Evolutionary conservation across 352 stramenopile species (phyloP), one percentile per base, ranked within the genome.

Genomic region (Globisporangium rhizosaccharum): DNA sequence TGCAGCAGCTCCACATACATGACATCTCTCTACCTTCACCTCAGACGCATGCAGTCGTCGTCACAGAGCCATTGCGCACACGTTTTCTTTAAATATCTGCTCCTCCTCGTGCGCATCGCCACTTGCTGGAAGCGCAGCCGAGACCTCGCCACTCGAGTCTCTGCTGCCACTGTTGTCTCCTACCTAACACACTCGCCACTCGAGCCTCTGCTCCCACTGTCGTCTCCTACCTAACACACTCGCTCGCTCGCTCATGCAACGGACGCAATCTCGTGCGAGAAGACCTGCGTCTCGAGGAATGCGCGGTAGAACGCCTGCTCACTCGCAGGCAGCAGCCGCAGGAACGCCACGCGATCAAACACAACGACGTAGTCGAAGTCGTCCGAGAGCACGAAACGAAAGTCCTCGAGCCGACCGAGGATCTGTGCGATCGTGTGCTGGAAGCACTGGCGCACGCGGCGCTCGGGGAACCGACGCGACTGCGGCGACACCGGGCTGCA

Each of bases 341-440:
- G 56, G 63, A 90, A 94, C 6, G 73, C 77, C 12, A 87, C 67
- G 30, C 77, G 82, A 56, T 94, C 85, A 61, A 94, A 94, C 48
- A 94, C 85, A 42, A 94, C 85, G 28, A 91, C 82, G 51, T 82
- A 90, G 68, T 94, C 85, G 54, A 92, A 91, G 62, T 94, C 85
- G 60, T 94, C 85, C 50, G 85, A 91, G 26, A 94, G 67, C 59
- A 92, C 82, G 57, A 91, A 94, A 36, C 85, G 82, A 59, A 87
- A 92, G 60, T 89, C 80, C 52, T 91, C 81, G 1, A 94, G 65
- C 8, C 67, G 75, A 17, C 73, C 68, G 46, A 89, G 61, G 2
- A 90, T 60, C 64, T 82, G 67, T 33, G 75, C 63, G 18, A 92
- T 49, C 6, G 74, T 72, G 12, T 72, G 64, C 14, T 71, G 67